A percentile compares a stretch with the other conserved stretches of the same genome.
Conservation (phyloP, 2,329 filamentous ascomycete species). For the Pleomassaria siparia region DNA sequence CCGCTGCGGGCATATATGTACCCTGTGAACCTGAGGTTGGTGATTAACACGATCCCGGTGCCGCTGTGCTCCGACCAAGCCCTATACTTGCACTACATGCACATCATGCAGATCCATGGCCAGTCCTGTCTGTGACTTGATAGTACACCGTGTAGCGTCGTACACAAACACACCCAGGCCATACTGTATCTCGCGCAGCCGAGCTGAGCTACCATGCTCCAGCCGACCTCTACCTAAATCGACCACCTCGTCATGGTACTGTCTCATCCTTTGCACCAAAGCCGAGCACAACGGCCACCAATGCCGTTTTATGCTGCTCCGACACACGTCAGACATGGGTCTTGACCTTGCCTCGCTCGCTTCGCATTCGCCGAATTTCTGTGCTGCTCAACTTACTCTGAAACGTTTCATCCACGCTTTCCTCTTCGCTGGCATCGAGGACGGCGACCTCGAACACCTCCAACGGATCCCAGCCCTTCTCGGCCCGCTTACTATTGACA, state of each 20-base stretch:
- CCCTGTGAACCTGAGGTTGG: slow-evolving; percentile 5
- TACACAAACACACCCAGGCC: slow-evolving; percentile 21
- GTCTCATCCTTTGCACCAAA: slow-evolving; percentile 13
- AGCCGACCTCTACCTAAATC: slow-evolving; percentile 4
- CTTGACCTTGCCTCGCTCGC: slow-evolving; percentile 27
- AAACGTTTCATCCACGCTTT: slow-evolving; percentile 61
- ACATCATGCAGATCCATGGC: slow-evolving; percentile 25
- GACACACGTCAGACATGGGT: slow-evolving; percentile 22
- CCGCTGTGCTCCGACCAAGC: slow-evolving; percentile 8
- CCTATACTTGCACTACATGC: slow-evolving; percentile 18
- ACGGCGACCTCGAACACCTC: slow-evolving; percentile 90
- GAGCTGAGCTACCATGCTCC: slow-evolving; percentile 16
- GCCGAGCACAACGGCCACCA: slow-evolving; percentile 9
- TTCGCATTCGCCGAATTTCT: slow-evolving; percentile 62
- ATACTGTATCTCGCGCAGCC: slow-evolving; percentile 6
- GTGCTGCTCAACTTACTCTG: slow-evolving; percentile 89
- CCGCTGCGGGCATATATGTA: slow-evolving; percentile 18
- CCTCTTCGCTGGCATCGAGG: slow-evolving; percentile 66
- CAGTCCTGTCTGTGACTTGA: slow-evolving; percentile 20
- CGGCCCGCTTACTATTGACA: slow-evolving; percentile 79
- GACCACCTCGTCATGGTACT: slow-evolving; percentile 12
- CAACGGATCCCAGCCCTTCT: slow-evolving; percentile 74
- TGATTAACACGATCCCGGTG: slow-evolving; percentile 8
- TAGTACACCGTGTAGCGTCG: slow-evolving; percentile 23
- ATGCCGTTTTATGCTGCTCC: slow-evolving; percentile 7